phyloP scores from a whole-genome alignment of 176 grass and related monocot genomes.

The Oryza meyeriana region DNA sequence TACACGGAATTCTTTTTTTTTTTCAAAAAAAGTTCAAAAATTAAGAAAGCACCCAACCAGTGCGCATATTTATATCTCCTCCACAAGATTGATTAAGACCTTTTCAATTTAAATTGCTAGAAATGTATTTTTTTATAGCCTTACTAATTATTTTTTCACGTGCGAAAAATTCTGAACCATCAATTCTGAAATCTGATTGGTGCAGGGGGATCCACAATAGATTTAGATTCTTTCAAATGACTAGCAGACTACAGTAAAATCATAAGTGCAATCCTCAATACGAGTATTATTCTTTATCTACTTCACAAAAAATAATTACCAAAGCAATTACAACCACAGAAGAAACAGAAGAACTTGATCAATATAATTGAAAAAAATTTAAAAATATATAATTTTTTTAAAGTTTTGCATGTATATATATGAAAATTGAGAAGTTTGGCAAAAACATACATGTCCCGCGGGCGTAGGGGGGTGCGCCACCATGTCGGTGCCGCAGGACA shows the following conservation, averaged over 20 bases:
- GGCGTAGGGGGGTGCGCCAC: too few relatives aligned
- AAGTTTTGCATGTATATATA: too few relatives aligned
- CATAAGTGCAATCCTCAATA: background rate
- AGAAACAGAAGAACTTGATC: background rate
- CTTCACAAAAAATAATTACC: background rate
- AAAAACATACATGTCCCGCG: too few relatives aligned
- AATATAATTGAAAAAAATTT: too few relatives aligned
- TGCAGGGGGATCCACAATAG: background rate
- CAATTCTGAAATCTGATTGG: background rate
- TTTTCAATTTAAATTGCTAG: background rate
- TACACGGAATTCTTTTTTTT: background rate
- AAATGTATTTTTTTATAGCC: background rate
- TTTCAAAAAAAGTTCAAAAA: background rate
- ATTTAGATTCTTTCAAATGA: background rate
- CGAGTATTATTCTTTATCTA: background rate
- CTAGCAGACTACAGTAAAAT: background rate
- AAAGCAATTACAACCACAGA: background rate
- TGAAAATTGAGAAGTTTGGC: too few relatives aligned
- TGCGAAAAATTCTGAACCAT: background rate
- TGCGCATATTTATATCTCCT: slow-evolving; percentile 4
- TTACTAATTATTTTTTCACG: background rate
- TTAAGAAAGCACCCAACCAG: background rate
- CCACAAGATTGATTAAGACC: background rate
- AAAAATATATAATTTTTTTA: too few relatives aligned
- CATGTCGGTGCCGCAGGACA: too few relatives aligned